These are phyloP conservation scores for Physcomitrellopsis africana DNA, from an alignment of 225 moss, liverwort and hornwort species.

Conservation along the genomic window DNA sequence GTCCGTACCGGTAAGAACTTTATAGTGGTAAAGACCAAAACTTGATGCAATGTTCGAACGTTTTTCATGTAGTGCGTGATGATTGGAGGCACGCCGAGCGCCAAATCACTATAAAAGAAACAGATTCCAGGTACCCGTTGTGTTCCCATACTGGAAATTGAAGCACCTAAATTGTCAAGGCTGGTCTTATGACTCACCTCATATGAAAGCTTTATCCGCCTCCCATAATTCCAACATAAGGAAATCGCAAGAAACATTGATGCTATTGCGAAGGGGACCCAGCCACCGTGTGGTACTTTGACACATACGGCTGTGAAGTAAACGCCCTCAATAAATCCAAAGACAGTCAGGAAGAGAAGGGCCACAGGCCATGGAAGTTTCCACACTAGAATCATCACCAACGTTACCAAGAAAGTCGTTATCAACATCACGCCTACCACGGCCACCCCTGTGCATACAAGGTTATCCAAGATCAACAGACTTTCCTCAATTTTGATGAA, in stretches of 20 bases:
- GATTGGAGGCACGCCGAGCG: slow-evolving; percentile 72
- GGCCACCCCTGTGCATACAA: slow-evolving; percentile 66
- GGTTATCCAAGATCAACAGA: slow-evolving; percentile 30
- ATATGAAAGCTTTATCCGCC: slow-evolving; percentile 54
- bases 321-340: slow-evolving; percentile 64
- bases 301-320: slow-evolving; percentile 73
- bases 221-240: slow-evolving; percentile 78
- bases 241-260: slow-evolving; percentile 58
- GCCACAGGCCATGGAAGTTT: slow-evolving; percentile 56
- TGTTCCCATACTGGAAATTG: slow-evolving; percentile 51
- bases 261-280: slow-evolving; percentile 80
- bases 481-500: background rate
- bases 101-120: slow-evolving; percentile 77
- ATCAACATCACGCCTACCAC: slow-evolving; percentile 79
- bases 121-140: slow-evolving; percentile 83
- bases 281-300: slow-evolving; percentile 85
- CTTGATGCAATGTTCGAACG: slow-evolving; percentile 75
- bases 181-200: slow-evolving; percentile 62
- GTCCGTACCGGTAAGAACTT: slow-evolving; percentile 63
- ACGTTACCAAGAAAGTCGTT: slow-evolving; percentile 56
- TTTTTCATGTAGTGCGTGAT: slow-evolving; percentile 76
- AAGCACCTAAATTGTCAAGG: slow-evolving; percentile 44
- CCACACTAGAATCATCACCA: slow-evolving; percentile 87
- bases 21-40: slow-evolving; percentile 75
- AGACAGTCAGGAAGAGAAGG: slow-evolving; percentile 48